A percentile compares a stretch with the other conserved stretches of the same genome.
Evolutionary conservation across 345 rosid species (phyloP).

Genomic region (Salix exigua): DNA sequence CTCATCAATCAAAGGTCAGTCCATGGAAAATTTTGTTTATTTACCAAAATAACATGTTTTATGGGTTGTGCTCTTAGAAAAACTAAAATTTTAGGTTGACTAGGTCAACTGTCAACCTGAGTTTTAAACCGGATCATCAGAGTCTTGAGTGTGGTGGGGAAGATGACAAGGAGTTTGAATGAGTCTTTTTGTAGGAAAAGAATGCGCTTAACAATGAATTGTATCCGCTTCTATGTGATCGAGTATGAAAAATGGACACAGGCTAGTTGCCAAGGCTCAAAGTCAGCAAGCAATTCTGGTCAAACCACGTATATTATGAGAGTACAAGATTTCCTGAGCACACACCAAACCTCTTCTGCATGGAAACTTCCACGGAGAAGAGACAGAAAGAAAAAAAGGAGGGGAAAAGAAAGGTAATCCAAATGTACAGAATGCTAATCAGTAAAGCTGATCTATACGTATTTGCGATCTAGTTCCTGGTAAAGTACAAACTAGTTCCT

Average conservation of each 20-base stretch:
- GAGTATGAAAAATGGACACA: not conserved
- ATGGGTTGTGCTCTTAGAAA: no score
- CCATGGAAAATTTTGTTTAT: no score
- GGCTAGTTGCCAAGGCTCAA: not conserved
- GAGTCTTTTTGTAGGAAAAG: not conserved
- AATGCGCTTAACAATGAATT: not conserved
- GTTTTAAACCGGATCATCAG: no score
- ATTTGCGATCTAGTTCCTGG: slow-evolving; percentile 17
- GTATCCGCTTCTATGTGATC: not conserved
- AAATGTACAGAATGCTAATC: slow-evolving; percentile 2
- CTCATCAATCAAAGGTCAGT: no score
- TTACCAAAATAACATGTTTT: no score
- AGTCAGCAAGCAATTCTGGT: not conserved
- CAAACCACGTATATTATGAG: not conserved
- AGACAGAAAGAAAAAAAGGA: not conserved
- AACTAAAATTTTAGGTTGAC: no score
- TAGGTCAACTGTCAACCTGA: no score
- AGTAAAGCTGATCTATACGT: not conserved
- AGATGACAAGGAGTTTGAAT: not conserved
- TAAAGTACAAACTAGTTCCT: slow-evolving; percentile 53
- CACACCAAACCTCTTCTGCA: not conserved
- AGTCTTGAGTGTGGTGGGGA: not conserved
- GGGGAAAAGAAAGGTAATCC: not conserved
- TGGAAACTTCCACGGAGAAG: not conserved
- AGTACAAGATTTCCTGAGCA: not conserved